A percentile compares a stretch with the other conserved stretches of the same genome.
Evolutionary conservation across 2,329 filamentous ascomycete genomes (phyloP).

Genomic region (Nakataea oryzae): DNA sequence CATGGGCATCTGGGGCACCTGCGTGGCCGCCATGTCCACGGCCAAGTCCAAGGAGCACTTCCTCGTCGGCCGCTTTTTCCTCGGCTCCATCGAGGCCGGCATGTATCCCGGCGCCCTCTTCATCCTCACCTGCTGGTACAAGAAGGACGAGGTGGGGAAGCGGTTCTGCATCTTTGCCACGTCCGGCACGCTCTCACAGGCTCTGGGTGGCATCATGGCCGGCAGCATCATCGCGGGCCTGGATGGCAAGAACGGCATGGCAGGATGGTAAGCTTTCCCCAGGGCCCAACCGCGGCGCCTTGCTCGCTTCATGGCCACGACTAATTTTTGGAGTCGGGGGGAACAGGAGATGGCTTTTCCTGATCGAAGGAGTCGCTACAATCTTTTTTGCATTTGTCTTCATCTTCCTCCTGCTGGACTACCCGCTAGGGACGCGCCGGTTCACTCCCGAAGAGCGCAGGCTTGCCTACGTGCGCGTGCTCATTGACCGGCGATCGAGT

Average conservation of each 20-base stretch:
- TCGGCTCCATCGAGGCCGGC: slow-evolving; percentile 39
- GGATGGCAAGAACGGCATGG: slow-evolving; percentile 11
- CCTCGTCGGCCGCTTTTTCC: slow-evolving; percentile 35
- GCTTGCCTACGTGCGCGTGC: slow-evolving; percentile 4
- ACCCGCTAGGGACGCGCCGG: not conserved
- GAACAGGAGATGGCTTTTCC: not conserved
- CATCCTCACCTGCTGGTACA: slow-evolving; percentile 47
- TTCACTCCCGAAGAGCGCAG: not conserved
- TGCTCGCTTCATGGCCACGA: too few relatives aligned
- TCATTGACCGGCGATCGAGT: slow-evolving; percentile 7
- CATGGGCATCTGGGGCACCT: slow-evolving; percentile 13
- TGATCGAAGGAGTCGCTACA: not conserved
- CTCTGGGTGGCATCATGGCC: slow-evolving; percentile 26
- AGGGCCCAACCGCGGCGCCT: too few relatives aligned
- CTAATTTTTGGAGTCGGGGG: not conserved
- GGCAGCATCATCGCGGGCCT: slow-evolving; percentile 25
- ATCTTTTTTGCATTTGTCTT: not conserved
- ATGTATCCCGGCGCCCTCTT: slow-evolving; percentile 41
- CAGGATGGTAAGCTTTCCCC: not conserved
- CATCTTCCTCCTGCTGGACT: not conserved
- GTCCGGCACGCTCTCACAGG: slow-evolving; percentile 38
- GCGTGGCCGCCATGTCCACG: slow-evolving; percentile 37
- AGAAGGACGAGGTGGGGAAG: slow-evolving; percentile 39
- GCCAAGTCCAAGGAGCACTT: slow-evolving; percentile 29
- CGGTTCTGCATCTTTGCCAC: slow-evolving; percentile 48